Evolutionary conservation across 805 yeast species (phyloP), one percentile per base, ranked within the genome.

Genomic region (Zygoascus flipseniorum): DNA sequence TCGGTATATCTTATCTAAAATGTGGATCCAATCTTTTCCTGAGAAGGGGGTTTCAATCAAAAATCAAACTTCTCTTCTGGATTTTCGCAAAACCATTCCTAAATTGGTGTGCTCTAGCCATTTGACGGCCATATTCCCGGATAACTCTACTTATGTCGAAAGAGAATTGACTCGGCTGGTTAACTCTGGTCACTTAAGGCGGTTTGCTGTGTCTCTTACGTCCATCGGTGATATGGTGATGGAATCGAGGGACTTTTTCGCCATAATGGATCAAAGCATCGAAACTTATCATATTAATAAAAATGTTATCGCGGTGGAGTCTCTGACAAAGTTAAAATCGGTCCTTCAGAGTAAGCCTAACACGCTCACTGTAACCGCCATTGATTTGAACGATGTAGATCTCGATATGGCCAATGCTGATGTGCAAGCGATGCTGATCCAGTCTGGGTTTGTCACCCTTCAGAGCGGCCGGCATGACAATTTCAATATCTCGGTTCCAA

Each of bases 81-180:
- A 57, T 13, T 64, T 55, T 52, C 58, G 74, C 10, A 45, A 51
- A 28, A 18, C 54, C 1, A 20, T 67, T n/a, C 72, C 74, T 2
- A 66, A 65, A 6, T 49, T 66, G 31, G 70, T 65, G 11, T 58
- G 62, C 54, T 54, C 64, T 9, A 62, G 64, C 14, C 73, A 70
- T 37, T 49, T 71, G 14, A 66, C 70, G 51, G 70, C 73, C 2
- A 56, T 72, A 2, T 69, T 60, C 52, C 67, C 71, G 1, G 54
- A 57, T 18, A 54, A 61, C n/a, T 63, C 72, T 2, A 72, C 76
- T 2, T 57, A 54, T 20, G 65, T 72, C 1, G 76, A 72, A 47
- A 65, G 71, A 0, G 67, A 62, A 31, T 46, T 72, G 8, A 58
- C 54, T 23, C 43, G 54, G 20, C 59, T 60, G 14, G 54, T 56